phyloP scores from a whole-genome alignment of 495 filamentous ascomycete species.

The Hypomontagnella submonticulosa region DNA sequence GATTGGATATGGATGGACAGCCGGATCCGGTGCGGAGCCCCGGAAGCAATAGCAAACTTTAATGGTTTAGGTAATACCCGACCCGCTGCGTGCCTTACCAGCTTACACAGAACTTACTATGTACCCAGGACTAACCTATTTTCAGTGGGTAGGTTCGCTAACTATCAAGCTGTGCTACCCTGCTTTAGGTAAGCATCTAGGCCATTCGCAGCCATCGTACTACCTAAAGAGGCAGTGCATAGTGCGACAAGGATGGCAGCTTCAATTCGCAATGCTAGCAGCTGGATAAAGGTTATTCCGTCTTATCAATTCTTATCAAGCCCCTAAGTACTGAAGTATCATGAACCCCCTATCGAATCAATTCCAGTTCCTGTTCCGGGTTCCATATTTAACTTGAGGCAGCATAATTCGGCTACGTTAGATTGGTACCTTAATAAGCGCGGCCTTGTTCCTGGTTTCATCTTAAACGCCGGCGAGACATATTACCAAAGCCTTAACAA shows the following conservation, averaged over 20 bases:
- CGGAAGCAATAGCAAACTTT: conserved; percentile 24
- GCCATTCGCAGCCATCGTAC: too few relatives aligned
- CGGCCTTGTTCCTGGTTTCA: conserved; percentile 33
- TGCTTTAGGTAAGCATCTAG: too few relatives aligned
- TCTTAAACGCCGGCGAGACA: conserved; percentile 34
- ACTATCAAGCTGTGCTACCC: too few relatives aligned
- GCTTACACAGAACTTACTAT: not conserved
- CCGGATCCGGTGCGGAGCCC: conserved; percentile 36
- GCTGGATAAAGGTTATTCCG: conserved; percentile 39
- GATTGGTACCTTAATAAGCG: conserved; percentile 43
- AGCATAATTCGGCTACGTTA: conserved; percentile 37
- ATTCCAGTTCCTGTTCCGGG: not conserved
- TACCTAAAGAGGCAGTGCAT: not conserved
- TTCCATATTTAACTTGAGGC: not conserved
- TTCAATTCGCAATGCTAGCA: conserved; percentile 4
- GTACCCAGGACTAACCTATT: too few relatives aligned
- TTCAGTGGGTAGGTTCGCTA: too few relatives aligned
- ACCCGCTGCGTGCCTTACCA: conserved; percentile 13
- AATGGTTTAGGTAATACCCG: conserved; percentile 42
- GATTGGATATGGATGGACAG: conserved; percentile 16
- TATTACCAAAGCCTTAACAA: conserved; percentile 13
- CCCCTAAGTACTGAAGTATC: too few relatives aligned
- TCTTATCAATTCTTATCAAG: conserved; percentile 4
- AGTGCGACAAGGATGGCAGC: not conserved
- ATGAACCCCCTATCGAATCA: not conserved